A percentile compares a stretch with the other conserved stretches of the same genome.
These are phyloP conservation scores for Diversispora eburnea DNA, from an alignment of 192 early-diverging fungal genomes.

Conservation along the genomic window DNA sequence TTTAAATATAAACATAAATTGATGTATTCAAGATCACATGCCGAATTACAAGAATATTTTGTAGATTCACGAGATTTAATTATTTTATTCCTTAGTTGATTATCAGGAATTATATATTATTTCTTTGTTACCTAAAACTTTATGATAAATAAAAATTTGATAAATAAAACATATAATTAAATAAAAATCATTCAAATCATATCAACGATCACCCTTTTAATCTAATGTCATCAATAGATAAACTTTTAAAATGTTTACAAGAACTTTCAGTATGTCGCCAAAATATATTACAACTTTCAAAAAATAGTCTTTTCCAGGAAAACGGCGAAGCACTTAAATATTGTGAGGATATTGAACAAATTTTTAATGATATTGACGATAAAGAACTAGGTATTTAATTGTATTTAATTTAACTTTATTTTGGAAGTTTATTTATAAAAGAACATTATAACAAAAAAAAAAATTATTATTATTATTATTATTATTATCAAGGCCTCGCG, in stretches of 20 bases:
- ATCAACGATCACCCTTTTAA: too few relatives aligned
- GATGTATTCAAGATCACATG: too few relatives aligned
- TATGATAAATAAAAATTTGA: too few relatives aligned
- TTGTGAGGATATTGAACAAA: conserved; percentile 12
- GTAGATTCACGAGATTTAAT: too few relatives aligned
- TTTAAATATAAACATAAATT: too few relatives aligned
- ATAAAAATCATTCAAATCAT: too few relatives aligned
- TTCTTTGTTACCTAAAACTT: too few relatives aligned
- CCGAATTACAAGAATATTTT: too few relatives aligned
- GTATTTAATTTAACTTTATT: neutral
- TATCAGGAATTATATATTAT: too few relatives aligned
- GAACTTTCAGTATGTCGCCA: conserved; percentile 1
- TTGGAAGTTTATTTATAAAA: neutral
- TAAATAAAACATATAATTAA: too few relatives aligned
- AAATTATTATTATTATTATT: neutral
- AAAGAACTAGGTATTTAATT: conserved; percentile 10
- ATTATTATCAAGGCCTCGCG: conserved; percentile 39
- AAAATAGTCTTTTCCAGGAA: neutral
- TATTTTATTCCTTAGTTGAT: too few relatives aligned
- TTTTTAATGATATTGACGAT: conserved; percentile 3
- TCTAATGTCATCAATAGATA: neutral
- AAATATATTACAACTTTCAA: neutral
- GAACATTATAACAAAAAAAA: neutral
- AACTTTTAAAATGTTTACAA: conserved; percentile 7
- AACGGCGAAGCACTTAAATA: conserved; percentile 1